Evolutionary conservation across 2,329 filamentous ascomycete genomes (phyloP), one percentile per base, ranked within the genome.

Genomic region (Microascus cirrosus): DNA sequence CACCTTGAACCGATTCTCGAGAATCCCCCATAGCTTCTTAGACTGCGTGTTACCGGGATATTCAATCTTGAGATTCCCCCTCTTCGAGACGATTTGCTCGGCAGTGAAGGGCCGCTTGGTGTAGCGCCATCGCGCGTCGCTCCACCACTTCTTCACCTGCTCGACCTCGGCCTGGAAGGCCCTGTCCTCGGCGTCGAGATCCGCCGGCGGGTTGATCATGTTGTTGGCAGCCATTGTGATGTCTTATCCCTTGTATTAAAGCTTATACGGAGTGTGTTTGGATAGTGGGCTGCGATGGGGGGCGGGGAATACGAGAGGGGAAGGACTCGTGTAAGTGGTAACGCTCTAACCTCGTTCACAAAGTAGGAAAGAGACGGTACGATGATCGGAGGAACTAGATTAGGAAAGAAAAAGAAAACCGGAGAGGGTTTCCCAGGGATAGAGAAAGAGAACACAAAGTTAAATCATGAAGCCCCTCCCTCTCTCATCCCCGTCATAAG

Each of bases 41-140:
- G 89, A 82, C 75, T 92, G 86, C 20, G 77, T 77, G 71, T 95
- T 95, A 76, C 92, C 94, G 22, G 94, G 87, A 71, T 97, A 97
- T 62, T 95, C 82, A 65, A 97, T 87, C 74, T 87, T 90, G 66
- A 99, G 77, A 68, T 88, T 92, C 59, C 94, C 94, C 68, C 94
- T 82, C 83, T 99, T 99, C 56, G 89, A 86, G 62, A 95, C 94
- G 68, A 99, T 97, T 76, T 95, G 89, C 79, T 97, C 94, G 35
- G 94, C 91, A 3, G 92, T 96, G 72, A 94, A 99, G 25, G 94
- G 86, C 59, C 94, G 83, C 77, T 89, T 92, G 66, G 94, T 99
- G 74, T 90, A 84, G 70, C 89, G 83, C 94, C 94, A 99, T 79
- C 94, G 83, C 59, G 90, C 83, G 66, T 95, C 89, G 57, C 78